Evolutionary conservation across 73 alveolate species (phyloP), one percentile per base, ranked within the genome.

Genomic region (Paramecium pentaurelia): DNA sequence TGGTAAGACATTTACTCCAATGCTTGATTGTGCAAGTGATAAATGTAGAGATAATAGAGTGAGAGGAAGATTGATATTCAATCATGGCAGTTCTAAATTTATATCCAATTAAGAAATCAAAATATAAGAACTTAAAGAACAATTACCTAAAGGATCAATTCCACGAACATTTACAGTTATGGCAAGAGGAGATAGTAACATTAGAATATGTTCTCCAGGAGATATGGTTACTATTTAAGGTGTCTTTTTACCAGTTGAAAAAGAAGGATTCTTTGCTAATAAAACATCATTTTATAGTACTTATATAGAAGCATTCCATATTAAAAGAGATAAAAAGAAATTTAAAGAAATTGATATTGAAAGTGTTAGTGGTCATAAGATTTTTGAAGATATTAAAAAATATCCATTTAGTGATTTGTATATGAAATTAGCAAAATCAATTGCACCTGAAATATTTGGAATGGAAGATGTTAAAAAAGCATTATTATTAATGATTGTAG

Each of bases 391-490:
- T 59, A 64, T 75, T 8, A 71, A 68, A 32, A 49, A 64, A 42
- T 22, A 45, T 38, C 71, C 84, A 47, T 77, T 71, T 8, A 85
- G 75, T 30, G 92, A 95, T 30, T 80, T 95, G 28, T 97, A 97
- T 83, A 91, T 93, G 42, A 60, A 89, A 71, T 95, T 98, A 36
- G 95, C 99, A 6, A 88, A 93, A 86, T 95, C 99, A 22, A 98
- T 98, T 28, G 99, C 99, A 16, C 99, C 99, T 8, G 99, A 98
- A 94, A 98, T 98, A 68, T 98, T 88, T 71, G 99, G 99, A 51
- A 92, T 95, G 92, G 99, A 97, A 85, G 99, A 97, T 93, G 98
- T 98, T 47, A 98, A 98, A 96, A 98, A 98, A 87, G 99, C 99
- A 16, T 94, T 98, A 60, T 95, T 98, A 71, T 84, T 98, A 37